Percentiles rank a stretch among this genome's conserved stretches.
Evolutionary conservation across 805 yeast species (phyloP).

Genomic region (Spathaspora boniae): DNA sequence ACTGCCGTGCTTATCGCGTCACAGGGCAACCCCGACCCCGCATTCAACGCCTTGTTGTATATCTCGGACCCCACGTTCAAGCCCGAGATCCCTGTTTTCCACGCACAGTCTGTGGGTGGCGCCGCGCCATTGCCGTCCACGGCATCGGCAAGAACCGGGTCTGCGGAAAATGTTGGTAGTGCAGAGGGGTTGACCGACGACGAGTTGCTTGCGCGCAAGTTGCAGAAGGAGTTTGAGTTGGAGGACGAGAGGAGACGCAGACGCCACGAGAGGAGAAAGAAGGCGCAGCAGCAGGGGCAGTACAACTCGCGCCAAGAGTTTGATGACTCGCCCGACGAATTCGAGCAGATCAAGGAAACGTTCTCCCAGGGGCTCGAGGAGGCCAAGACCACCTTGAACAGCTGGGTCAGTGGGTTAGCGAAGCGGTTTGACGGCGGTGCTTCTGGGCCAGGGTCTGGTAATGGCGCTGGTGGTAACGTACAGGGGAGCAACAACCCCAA

Average conservation of each 20-base stretch:
- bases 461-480: no score
- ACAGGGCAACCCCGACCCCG: constrained; percentile 73
- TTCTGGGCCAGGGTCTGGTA: constrained; percentile 11
- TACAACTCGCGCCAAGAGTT: constrained; percentile 14
- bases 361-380: constrained; percentile 76
- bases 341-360: constrained; percentile 63
- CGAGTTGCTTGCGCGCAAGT: constrained; percentile 74
- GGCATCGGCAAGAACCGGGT: no score
- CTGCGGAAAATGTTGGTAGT: no score
- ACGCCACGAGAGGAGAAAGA: constrained; percentile 14
- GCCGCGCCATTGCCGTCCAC: constrained; percentile 3
- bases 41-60: constrained; percentile 82
- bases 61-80: constrained; percentile 68
- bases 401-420: constrained; percentile 72
- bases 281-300: constrained; percentile 9
- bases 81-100: constrained; percentile 39
- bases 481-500: constrained; percentile 21
- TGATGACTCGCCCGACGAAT: constrained; percentile 46
- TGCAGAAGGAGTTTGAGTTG: constrained; percentile 62
- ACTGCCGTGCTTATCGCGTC: constrained; percentile 85
- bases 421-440: constrained; percentile 41
- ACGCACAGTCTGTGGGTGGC: neutral
- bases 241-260: constrained; percentile 37
- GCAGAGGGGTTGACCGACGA: constrained; percentile 44
- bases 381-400: constrained; percentile 68